These are phyloP conservation scores for Phytophthora parvispora DNA, from an alignment of 352 stramenopile genomes.

Conservation along the genomic window DNA sequence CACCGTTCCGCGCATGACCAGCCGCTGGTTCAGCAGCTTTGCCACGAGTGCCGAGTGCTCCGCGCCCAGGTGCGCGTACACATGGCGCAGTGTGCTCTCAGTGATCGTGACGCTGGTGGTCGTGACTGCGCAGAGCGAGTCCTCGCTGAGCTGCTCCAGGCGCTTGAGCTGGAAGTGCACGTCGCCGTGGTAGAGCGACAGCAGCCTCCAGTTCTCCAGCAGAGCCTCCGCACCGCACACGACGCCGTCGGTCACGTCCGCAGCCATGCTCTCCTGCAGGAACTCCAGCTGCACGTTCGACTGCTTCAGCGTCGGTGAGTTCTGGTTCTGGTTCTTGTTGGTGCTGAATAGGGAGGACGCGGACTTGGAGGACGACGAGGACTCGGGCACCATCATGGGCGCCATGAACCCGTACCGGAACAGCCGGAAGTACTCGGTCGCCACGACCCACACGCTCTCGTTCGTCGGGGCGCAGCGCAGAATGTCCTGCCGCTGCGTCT, in stretches of 20 bases:
- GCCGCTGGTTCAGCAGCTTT: slow-evolving; percentile 7
- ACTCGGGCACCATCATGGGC: not conserved
- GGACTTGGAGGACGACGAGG: not conserved
- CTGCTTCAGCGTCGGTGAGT: not conserved
- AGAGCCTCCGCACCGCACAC: not conserved
- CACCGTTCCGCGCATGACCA: not conserved
- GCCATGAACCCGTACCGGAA: slow-evolving; percentile 10
- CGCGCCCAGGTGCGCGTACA: slow-evolving; percentile 5
- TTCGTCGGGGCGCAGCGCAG: not conserved
- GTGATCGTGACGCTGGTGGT: slow-evolving; percentile 11
- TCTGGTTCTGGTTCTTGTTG: not conserved
- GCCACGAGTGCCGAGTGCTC: not conserved
- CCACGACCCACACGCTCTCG: slow-evolving; percentile 16
- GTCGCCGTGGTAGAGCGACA: slow-evolving; percentile 19
- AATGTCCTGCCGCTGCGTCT: slow-evolving; percentile 5
- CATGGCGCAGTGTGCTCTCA: slow-evolving; percentile 2
- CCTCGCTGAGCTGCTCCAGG: not conserved
- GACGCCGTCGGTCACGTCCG: slow-evolving; percentile 13
- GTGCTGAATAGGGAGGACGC: not conserved
- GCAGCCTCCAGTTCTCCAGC: slow-evolving; percentile 15
- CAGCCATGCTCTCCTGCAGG: slow-evolving; percentile 2
- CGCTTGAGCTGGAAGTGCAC: slow-evolving; percentile 5
- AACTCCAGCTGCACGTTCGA: slow-evolving; percentile 7
- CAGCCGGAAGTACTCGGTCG: slow-evolving; percentile 18
- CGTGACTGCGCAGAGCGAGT: slow-evolving; percentile 5